Base-by-base conservation (phyloP, 1,139 yeast species). In the Suhomyces bolitotheri region DNA sequence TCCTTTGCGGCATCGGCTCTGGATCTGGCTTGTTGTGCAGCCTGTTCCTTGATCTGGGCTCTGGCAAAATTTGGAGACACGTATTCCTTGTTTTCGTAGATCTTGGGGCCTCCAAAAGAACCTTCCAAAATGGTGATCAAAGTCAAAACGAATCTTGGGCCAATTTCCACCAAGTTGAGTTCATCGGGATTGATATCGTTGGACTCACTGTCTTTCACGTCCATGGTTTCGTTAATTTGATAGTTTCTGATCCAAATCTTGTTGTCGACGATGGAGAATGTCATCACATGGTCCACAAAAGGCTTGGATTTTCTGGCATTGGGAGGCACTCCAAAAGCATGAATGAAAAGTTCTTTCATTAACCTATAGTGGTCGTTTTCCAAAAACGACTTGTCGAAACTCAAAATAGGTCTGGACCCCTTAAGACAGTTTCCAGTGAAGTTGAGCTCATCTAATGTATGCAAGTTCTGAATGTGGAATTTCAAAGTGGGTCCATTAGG, bases 401-500 rank as follows among this genome's bases (percentile, higher is more conserved):
- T 86, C 48, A 92, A 72, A 30, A 92, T 66, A n/a, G 98, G 98
- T 60, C 99, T 79, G 11, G 97, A 88, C 3, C 99, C 99, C 61
- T 84, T 87, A 47, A 92, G 72, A 56, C 97, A 89, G 67, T 92
- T 92, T 31, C 99, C 98, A 11, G 95, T 89, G 66, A 92, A 92
- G 62, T 94, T 89, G 49, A 92, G 74, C 63, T 92, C 99, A 58
- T 90, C 96, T 72, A 89, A 81, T 27, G 97, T 92, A 63, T 94
- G 98, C 66, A 92, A 73, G 64, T 92, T 94, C 64, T 92, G 97
- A 43, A 92, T 76, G 60, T 85, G 95, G 62, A 92, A 90, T 65
- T 94, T 92, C 55, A 86, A 71, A 16, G 97, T 90, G 39, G 99
- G 99, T 1, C 99, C 99, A 60, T 92, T 92, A 31, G 98, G 98